Percentiles rank a stretch among this genome's conserved stretches.
Evolutionary conservation across 495 filamentous ascomycete genomes (phyloP).

Genomic region (Trichocladium uniseriatum): DNA sequence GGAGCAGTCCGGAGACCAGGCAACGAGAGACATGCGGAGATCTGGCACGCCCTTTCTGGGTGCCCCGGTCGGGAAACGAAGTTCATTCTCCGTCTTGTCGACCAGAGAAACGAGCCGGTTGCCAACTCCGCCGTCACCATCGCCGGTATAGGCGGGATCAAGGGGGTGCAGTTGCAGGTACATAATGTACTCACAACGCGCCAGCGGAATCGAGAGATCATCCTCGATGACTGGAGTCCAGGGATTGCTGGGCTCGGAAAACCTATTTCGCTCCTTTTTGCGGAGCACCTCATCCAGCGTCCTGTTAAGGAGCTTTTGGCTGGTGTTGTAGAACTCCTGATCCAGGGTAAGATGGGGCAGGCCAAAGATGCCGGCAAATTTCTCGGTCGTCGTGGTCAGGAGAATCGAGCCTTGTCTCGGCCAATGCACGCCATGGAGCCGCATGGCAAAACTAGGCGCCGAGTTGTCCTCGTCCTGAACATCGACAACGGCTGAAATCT

Average conservation of each 20-base stretch:
- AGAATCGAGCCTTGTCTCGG: slow-evolving; percentile 64
- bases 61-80: slow-evolving; percentile 77
- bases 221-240: slow-evolving; percentile 54
- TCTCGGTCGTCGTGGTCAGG: slow-evolving; percentile 81
- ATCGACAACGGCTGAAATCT: slow-evolving; percentile 55
- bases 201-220: slow-evolving; percentile 48
- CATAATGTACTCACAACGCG: slow-evolving; percentile 80
- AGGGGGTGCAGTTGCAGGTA: slow-evolving; percentile 74
- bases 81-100: slow-evolving; percentile 68
- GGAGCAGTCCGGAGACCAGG: slow-evolving; percentile 91
- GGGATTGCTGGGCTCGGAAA: slow-evolving; percentile 40
- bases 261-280: slow-evolving; percentile 44
- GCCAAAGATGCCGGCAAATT: slow-evolving; percentile 80
- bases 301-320: slow-evolving; percentile 57
- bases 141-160: slow-evolving; percentile 31
- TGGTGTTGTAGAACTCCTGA: slow-evolving; percentile 53
- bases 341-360: slow-evolving; percentile 74
- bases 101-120: slow-evolving; percentile 40
- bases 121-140: slow-evolving; percentile 10
- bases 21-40: slow-evolving; percentile 70
- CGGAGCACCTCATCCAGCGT: slow-evolving; percentile 60
- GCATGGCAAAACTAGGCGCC: slow-evolving; percentile 64
- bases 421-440: slow-evolving; percentile 76
- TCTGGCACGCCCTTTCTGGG: slow-evolving; percentile 56
- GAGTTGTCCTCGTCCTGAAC: slow-evolving; percentile 59